These are phyloP conservation scores for Thermothielavioides terrestris DNA, from an alignment of 495 filamentous ascomycete species.

Conservation along the genomic window DNA sequence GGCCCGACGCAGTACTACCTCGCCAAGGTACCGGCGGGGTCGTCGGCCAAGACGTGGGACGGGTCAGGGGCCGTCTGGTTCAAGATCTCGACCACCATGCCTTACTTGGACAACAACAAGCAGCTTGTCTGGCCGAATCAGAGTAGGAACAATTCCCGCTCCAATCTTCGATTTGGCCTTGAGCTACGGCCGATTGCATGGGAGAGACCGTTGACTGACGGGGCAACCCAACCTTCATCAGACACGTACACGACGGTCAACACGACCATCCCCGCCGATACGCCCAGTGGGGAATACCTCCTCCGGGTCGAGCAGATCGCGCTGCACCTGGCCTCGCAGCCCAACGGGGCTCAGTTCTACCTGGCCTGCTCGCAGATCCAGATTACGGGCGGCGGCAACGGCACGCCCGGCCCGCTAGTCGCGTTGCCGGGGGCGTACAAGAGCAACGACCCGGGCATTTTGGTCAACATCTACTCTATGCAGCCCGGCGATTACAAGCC, in stretches of 20 bases:
- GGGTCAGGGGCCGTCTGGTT: slow-evolving; percentile 43
- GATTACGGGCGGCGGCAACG: slow-evolving; percentile 42
- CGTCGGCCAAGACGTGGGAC: slow-evolving; percentile 39
- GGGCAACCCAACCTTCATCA: no score
- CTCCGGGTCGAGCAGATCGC: slow-evolving; percentile 50
- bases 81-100: slow-evolving; percentile 42
- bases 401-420: slow-evolving; percentile 36
- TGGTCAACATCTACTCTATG: slow-evolving; percentile 33
- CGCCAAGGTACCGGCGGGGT: slow-evolving; percentile 38
- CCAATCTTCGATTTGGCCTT: no score
- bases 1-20: slow-evolving; percentile 41
- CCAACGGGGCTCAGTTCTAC: slow-evolving; percentile 45
- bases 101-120: slow-evolving; percentile 31
- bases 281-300: slow-evolving; percentile 46
- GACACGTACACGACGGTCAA: slow-evolving; percentile 31
- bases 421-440: slow-evolving; percentile 47
- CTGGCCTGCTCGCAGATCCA: slow-evolving; percentile 49
- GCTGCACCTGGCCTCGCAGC: slow-evolving; percentile 36
- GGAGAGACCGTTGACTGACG: no score
- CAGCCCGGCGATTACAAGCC: slow-evolving; percentile 32
- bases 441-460: slow-evolving; percentile 37
- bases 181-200: no score
- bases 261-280: slow-evolving; percentile 36
- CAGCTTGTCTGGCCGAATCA: slow-evolving; percentile 34
- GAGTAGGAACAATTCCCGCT: no score